These are phyloP conservation scores for Agarophyton chilense DNA, from an alignment of 23 red algal species.

Conservation along the genomic window DNA sequence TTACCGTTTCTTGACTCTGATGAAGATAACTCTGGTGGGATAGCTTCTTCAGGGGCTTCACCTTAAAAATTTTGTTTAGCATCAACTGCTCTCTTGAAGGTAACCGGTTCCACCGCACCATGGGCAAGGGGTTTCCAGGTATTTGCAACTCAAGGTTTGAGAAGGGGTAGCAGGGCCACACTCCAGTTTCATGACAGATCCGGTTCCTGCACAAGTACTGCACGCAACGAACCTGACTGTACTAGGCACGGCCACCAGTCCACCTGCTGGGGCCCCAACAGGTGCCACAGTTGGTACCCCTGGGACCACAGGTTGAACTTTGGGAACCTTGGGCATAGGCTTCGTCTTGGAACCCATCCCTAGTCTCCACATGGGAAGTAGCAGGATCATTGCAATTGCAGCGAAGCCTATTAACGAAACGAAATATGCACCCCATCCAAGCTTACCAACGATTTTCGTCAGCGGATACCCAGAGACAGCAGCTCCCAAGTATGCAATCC, in stretches of 20 bases:
- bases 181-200: constrained; percentile 78
- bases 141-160: constrained; percentile 88
- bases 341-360: constrained; percentile 86
- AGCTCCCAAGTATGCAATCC: constrained; percentile 98
- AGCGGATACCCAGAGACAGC: constrained; percentile 95
- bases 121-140: constrained; percentile 81
- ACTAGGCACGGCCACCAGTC: constrained; percentile 12
- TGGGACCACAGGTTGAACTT: constrained; percentile 23
- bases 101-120: constrained; percentile 87
- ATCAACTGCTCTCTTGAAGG: constrained; percentile 24
- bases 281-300: constrained; percentile 11
- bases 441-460: constrained; percentile 81
- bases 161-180: constrained; percentile 97
- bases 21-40: too few species aligned
- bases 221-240: constrained; percentile 62
- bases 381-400: constrained; percentile 79
- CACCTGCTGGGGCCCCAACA: constrained; percentile 24
- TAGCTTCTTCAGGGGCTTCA: too few species aligned
- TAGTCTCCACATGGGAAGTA: constrained; percentile 98
- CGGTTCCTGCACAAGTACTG: constrained; percentile 86
- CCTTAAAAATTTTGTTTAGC: too few species aligned
- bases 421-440: constrained; percentile 97
- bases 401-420: constrained; percentile 80
- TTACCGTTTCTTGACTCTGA: too few species aligned
- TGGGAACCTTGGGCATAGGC: constrained; percentile 36